These are phyloP conservation scores for Wakefieldia striispora DNA, from an alignment of 768 basidiomycete genomes.

Conservation along the genomic window DNA sequence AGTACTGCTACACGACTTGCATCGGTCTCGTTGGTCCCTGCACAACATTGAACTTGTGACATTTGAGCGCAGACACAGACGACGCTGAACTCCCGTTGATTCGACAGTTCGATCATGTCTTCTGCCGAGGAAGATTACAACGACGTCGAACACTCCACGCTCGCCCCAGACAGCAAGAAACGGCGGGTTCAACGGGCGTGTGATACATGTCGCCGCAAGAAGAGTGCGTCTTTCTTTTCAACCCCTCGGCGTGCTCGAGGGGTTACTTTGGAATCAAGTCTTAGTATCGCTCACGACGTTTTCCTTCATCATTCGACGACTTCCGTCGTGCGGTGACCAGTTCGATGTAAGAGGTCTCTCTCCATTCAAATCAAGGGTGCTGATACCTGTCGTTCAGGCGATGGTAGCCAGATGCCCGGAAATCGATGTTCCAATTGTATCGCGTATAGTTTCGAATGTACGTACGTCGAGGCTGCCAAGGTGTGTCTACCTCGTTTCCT, in stretches of 20 bases:
- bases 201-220: conserved; percentile 81
- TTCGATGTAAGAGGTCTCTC: conserved; percentile 20
- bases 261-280: too few species aligned
- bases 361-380: not conserved
- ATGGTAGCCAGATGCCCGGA: conserved; percentile 57
- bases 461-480: conserved; percentile 55
- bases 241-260: too few species aligned
- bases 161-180: conserved; percentile 52
- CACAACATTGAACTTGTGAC: too few species aligned
- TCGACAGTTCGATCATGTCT: conserved; percentile 33
- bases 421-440: conserved; percentile 59
- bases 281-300: not conserved
- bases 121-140: conserved; percentile 65
- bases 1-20: too few species aligned
- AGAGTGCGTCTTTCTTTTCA: conserved; percentile 48
- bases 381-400: conserved; percentile 35
- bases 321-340: not conserved
- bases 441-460: conserved; percentile 47
- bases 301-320: too few species aligned
- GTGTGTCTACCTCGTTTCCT: conserved; percentile 26
- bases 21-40: too few species aligned
- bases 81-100: not conserved
- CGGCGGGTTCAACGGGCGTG: conserved; percentile 75
- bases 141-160: conserved; percentile 37
- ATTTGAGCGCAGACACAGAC: too few species aligned